Evolutionary conservation across 2,329 filamentous ascomycete genomes (phyloP).

Genomic region (Diaporthe citriasiana): DNA sequence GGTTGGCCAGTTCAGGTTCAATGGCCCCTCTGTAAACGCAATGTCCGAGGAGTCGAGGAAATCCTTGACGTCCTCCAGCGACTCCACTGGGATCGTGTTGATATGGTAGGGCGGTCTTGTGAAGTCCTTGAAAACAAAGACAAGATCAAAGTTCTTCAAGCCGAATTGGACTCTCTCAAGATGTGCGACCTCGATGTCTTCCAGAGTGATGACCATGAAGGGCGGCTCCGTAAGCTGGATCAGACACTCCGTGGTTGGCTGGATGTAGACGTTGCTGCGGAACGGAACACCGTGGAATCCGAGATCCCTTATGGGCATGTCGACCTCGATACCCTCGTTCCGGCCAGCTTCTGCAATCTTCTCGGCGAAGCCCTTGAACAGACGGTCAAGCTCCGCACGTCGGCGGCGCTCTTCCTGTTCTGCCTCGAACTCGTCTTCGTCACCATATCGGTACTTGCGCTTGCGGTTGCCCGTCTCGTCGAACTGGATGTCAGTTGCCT

Average conservation of each 20-base stretch:
- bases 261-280: constrained; percentile 94
- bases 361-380: constrained; percentile 96
- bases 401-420: constrained; percentile 96
- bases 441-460: constrained; percentile 96
- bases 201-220: constrained; percentile 94
- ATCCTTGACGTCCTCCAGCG: constrained; percentile 94
- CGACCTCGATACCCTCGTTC: constrained; percentile 90
- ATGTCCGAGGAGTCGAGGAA: constrained; percentile 98
- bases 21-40: constrained; percentile 90
- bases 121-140: constrained; percentile 99
- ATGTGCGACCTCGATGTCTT: constrained; percentile 96
- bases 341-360: constrained; percentile 97
- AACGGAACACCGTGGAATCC: constrained; percentile 97
- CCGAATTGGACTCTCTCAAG: constrained; percentile 97
- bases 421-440: constrained; percentile 98
- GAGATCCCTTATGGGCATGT: constrained; percentile 96
- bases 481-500: constrained; percentile 98
- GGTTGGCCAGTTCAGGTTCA: constrained; percentile 98
- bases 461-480: constrained; percentile 99
- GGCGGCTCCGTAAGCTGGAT: constrained; percentile 98
- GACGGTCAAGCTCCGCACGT: constrained; percentile 90
- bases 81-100: constrained; percentile 98
- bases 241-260: constrained; percentile 95
- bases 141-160: constrained; percentile 98
- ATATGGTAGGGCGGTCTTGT: constrained; percentile 90